Conservation (phyloP, 352 stramenopile species). For the Globisporangium parvum region DNA sequence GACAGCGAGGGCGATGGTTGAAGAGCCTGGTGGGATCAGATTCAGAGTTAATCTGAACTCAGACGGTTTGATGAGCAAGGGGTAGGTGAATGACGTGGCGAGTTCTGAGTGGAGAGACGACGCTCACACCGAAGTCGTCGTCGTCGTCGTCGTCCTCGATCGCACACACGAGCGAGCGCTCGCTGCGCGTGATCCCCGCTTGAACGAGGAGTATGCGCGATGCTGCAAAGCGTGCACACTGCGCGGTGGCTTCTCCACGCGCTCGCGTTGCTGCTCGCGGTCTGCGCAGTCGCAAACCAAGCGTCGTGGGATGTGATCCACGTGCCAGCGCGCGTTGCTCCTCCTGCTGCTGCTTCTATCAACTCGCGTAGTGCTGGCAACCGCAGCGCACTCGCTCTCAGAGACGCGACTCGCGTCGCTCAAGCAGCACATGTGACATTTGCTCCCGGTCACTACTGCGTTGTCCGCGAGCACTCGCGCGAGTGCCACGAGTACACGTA, state of each 20-base stretch:
- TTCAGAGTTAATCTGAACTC: too few species aligned
- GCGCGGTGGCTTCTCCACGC: conserved; percentile 18
- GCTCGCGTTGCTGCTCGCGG: conserved; percentile 21
- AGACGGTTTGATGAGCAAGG: background rate
- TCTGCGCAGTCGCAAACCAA: conserved; percentile 20
- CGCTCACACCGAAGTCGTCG: too few species aligned
- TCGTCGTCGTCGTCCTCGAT: too few species aligned
- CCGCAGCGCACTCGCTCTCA: background rate
- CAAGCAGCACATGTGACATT: conserved; percentile 20
- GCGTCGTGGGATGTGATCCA: conserved; percentile 30
- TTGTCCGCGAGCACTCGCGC: conserved; percentile 25
- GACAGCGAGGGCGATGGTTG: too few species aligned
- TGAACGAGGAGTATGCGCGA: conserved; percentile 10
- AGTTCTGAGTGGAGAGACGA: too few species aligned
- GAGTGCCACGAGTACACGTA: conserved; percentile 39
- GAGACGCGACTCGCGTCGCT: background rate
- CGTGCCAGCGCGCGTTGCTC: background rate
- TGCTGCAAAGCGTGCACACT: conserved; percentile 8
- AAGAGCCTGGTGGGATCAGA: too few species aligned
- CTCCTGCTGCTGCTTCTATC: too few species aligned
- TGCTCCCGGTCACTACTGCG: conserved; percentile 39
- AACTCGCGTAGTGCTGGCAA: too few species aligned
- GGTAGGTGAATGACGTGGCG: too few species aligned
- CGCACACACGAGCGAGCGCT: too few species aligned
- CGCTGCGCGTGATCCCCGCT: too few species aligned